A percentile compares a stretch with the other conserved stretches of the same genome.
These are phyloP conservation scores for Termitomyces sp. DNA, from an alignment of 768 basidiomycete genomes.

Conservation along the genomic window DNA sequence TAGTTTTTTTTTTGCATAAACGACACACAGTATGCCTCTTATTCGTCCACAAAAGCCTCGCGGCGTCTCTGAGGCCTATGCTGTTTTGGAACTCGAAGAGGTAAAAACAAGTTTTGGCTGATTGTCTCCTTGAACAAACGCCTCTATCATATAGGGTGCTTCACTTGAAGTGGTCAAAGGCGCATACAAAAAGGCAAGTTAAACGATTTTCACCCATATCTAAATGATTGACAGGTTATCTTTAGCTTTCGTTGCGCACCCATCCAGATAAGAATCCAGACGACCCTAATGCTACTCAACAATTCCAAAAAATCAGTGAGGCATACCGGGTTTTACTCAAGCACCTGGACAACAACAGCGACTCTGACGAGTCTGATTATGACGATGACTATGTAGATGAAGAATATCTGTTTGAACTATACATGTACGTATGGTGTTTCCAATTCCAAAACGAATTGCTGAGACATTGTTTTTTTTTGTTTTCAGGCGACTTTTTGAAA, in stretches of 20 bases:
- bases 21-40: constrained; percentile 12
- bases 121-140: background rate
- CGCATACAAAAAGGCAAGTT: constrained; percentile 64
- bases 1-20: background rate
- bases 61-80: constrained; percentile 32
- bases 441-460: background rate
- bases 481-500: constrained; percentile 39
- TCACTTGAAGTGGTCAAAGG: constrained; percentile 64
- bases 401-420: constrained; percentile 28
- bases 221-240: background rate
- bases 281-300: constrained; percentile 60
- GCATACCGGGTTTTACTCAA: constrained; percentile 64
- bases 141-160: constrained; percentile 44
- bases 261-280: constrained; percentile 80
- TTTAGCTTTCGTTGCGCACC: constrained; percentile 59
- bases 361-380: constrained; percentile 29
- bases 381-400: constrained; percentile 36
- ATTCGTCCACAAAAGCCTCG: constrained; percentile 6
- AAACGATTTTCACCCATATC: background rate
- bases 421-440: constrained; percentile 21
- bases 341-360: constrained; percentile 43
- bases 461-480: constrained; percentile 1
- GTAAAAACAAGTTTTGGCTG: constrained; percentile 29
- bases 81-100: constrained; percentile 52
- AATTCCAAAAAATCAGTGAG: constrained; percentile 69